phyloP scores from a whole-genome alignment of 139 green algal species.

The Chlamydomonas asymmetrica region DNA sequence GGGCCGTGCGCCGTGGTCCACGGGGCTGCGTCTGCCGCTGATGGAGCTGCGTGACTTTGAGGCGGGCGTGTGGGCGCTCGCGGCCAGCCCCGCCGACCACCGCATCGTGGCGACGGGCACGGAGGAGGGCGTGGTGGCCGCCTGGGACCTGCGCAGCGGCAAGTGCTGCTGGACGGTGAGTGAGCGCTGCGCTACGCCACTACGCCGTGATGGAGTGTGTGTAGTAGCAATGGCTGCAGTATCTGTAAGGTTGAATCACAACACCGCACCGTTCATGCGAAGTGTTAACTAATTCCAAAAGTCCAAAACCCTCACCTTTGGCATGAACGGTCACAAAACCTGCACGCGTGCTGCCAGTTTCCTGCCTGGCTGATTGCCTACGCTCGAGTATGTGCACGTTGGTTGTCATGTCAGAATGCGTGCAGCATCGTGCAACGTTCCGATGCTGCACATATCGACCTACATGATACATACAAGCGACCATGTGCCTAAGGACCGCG shows the following conservation, averaged over 20 bases:
- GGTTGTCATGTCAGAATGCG: no score
- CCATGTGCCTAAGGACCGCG: no score
- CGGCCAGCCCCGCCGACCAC: constrained; percentile 16
- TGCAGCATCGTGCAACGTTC: no score
- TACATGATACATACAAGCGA: no score
- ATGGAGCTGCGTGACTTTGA: constrained; percentile 52
- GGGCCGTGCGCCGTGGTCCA: constrained; percentile 66
- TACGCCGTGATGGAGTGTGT: not conserved
- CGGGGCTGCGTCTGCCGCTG: constrained; percentile 14
- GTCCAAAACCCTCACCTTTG: not conserved
- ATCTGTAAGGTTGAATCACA: not conserved
- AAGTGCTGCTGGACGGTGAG: constrained; percentile 29
- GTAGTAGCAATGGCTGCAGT: not conserved
- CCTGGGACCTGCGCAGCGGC: constrained; percentile 58
- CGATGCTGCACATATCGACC: no score
- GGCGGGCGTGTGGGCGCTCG: constrained; percentile 61
- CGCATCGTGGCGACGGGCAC: constrained; percentile 62
- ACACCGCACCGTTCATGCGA: not conserved
- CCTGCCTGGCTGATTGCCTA: no score
- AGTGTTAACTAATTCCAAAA: not conserved
- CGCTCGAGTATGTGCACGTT: no score
- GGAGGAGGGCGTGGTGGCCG: constrained; percentile 66
- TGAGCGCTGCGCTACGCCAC: not conserved
- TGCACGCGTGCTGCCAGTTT: no score
- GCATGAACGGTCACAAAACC: no score